A percentile compares a stretch with the other conserved stretches of the same genome.
Evolutionary conservation across 2,329 filamentous ascomycete species (phyloP).

Genomic region (Cytospora piceae): DNA sequence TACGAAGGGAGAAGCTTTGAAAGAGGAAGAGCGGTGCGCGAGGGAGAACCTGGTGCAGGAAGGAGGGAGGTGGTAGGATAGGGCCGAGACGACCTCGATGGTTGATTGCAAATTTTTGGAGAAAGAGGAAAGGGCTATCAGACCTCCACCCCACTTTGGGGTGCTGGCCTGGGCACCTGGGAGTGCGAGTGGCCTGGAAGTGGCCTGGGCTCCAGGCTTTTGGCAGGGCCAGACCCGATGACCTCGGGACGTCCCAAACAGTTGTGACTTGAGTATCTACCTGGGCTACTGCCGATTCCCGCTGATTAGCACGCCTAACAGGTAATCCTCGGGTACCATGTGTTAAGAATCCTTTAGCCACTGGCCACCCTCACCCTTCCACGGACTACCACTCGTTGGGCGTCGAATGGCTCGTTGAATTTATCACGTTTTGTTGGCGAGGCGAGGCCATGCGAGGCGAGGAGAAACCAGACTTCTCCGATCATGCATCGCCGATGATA

Average conservation of each 20-base stretch:
- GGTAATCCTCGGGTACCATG: neutral
- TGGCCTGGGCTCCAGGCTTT: slow-evolving; percentile 3
- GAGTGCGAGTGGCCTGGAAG: neutral
- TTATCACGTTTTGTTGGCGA: slow-evolving; percentile 24
- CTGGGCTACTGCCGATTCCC: neutral
- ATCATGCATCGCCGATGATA: slow-evolving; percentile 1
- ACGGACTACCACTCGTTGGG: slow-evolving; percentile 19
- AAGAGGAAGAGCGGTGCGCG: slow-evolving; percentile 24
- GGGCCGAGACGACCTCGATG: slow-evolving; percentile 22
- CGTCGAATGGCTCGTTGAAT: slow-evolving; percentile 25
- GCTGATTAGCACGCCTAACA: neutral
- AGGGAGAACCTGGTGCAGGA: slow-evolving; percentile 14
- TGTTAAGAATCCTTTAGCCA: neutral
- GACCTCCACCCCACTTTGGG: slow-evolving; percentile 23
- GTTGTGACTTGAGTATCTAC: neutral
- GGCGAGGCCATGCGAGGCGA: slow-evolving; percentile 19
- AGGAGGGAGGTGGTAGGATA: slow-evolving; percentile 19
- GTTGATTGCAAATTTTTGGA: slow-evolving; percentile 27
- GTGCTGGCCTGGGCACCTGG: slow-evolving; percentile 9
- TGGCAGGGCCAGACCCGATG: neutral
- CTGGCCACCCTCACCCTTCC: neutral
- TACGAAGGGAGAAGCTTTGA: slow-evolving; percentile 18
- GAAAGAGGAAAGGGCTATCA: slow-evolving; percentile 22
- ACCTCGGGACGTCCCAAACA: neutral
- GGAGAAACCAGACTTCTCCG: slow-evolving; percentile 5